Evolutionary conservation across 139 green algal genomes (phyloP).

Genomic region (Choricystis sp.): DNA sequence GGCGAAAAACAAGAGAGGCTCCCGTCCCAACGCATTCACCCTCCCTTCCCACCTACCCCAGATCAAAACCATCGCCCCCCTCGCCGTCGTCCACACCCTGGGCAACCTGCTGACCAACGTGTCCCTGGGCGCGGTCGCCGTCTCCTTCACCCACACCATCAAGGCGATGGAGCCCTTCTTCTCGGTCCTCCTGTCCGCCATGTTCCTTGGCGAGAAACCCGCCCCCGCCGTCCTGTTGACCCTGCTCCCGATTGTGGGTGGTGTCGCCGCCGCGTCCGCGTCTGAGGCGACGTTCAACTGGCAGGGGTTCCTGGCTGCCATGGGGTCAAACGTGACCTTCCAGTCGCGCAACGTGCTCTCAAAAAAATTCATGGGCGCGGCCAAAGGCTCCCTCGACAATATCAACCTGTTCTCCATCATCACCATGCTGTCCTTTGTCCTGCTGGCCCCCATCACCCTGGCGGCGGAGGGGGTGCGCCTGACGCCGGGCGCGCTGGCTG

Average conservation of each 20-base stretch:
- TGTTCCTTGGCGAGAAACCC: constrained; percentile 73
- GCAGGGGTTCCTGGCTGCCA: constrained; percentile 68
- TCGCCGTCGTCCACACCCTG: constrained; percentile 87
- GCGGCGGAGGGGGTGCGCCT: constrained; percentile 50
- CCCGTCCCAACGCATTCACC: not conserved
- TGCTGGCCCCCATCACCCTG: constrained; percentile 58
- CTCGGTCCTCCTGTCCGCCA: constrained; percentile 60
- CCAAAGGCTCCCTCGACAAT: constrained; percentile 56
- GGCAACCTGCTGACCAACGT: constrained; percentile 97
- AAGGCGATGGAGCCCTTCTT: constrained; percentile 98
- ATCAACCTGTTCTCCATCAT: constrained; percentile 92
- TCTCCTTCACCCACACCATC: constrained; percentile 99
- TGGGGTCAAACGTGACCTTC: constrained; percentile 93
- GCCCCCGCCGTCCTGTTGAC: constrained; percentile 45
- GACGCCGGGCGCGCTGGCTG: constrained; percentile 28
- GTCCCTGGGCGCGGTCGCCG: constrained; percentile 80
- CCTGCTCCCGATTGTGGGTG: constrained; percentile 81
- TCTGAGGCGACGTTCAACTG: constrained; percentile 55
- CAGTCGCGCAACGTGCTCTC: constrained; percentile 90
- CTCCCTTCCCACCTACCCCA: constrained; percentile 10
- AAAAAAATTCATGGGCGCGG: constrained; percentile 93
- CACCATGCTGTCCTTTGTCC: constrained; percentile 75
- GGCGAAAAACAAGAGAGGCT: not conserved
- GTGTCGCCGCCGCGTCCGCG: constrained; percentile 70
- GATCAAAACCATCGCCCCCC: constrained; percentile 63